A percentile compares a stretch with the other conserved stretches of the same genome.
Conservation (phyloP, 78 protist species). For the Dictyostelium purpureum region DNA sequence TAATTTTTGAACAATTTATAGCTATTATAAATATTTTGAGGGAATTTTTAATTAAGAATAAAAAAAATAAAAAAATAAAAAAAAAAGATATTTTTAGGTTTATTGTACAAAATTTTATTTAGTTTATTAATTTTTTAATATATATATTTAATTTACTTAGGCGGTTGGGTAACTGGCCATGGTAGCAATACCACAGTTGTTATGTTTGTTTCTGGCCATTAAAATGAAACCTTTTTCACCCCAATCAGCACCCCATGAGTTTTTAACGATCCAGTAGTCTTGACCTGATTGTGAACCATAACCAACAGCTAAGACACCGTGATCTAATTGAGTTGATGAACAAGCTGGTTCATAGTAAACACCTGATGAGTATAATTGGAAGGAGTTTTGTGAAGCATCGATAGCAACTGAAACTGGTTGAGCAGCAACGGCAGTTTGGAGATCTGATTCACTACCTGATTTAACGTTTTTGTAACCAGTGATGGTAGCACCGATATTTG, state of each 20-base stretch:
- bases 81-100: too few species aligned
- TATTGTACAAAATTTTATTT: too few species aligned
- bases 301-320: slow-evolving; percentile 94
- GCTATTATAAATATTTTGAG: too few species aligned
- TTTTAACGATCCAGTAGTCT: slow-evolving; percentile 90
- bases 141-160: too few species aligned
- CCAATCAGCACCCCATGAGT: slow-evolving; percentile 93
- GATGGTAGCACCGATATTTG: slow-evolving; percentile 53
- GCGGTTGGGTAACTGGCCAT: too few species aligned
- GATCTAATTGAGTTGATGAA: slow-evolving; percentile 82
- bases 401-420: slow-evolving; percentile 92
- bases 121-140: too few species aligned
- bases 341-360: slow-evolving; percentile 82
- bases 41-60: too few species aligned
- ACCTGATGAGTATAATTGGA: slow-evolving; percentile 90
- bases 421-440: slow-evolving; percentile 5
- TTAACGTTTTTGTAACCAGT: slow-evolving; percentile 23
- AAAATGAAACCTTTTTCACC: too few species aligned
- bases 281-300: background rate
- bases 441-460: slow-evolving; percentile 37
- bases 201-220: too few species aligned
- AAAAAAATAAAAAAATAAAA: too few species aligned
- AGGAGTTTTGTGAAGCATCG: slow-evolving; percentile 86
- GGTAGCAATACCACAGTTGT: too few species aligned
- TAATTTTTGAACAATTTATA: too few species aligned